Evolutionary conservation across 2,329 filamentous ascomycete genomes (phyloP).

Genomic region (Hypoxylon sp.): DNA sequence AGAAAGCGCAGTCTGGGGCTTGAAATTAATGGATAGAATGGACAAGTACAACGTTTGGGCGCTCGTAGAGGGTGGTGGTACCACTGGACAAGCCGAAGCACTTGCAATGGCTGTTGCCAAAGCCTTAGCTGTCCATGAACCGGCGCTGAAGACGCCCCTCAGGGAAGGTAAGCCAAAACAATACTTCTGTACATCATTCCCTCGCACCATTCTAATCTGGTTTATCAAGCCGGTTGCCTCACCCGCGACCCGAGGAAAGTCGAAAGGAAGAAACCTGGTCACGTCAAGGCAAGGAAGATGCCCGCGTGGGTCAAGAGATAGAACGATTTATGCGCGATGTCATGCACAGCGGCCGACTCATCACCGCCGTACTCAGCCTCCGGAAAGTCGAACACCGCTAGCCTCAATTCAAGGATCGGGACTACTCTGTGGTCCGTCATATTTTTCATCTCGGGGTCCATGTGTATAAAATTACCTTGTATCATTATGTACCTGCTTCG

Average conservation of each 20-base stretch:
- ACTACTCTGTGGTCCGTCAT: conserved; percentile 18
- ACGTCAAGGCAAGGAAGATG: conserved; percentile 97
- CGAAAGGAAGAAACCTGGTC: conserved; percentile 98
- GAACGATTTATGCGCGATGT: conserved; percentile 20
- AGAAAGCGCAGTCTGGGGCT: conserved; percentile 92
- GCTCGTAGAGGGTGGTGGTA: conserved; percentile 84
- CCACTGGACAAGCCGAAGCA: conserved; percentile 95
- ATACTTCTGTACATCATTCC: conserved; percentile 15
- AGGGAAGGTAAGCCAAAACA: conserved; percentile 78
- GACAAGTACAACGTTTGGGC: conserved; percentile 99
- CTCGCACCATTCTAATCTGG: conserved; percentile 49
- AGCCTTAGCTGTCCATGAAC: conserved; percentile 90
- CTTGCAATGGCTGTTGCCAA: conserved; percentile 91
- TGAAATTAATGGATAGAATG: conserved; percentile 83
- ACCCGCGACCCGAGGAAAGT: conserved; percentile 92
- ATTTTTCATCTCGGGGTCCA: conserved; percentile 29
- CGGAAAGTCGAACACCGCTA: conserved; percentile 25
- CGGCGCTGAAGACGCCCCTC: conserved; percentile 86
- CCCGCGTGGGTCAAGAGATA: conserved; percentile 95
- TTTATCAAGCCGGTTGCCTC: conserved; percentile 82
- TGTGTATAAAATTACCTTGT: conserved; percentile 48
- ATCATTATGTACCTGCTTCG: conserved; percentile 45
- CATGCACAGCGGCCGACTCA: conserved; percentile 13
- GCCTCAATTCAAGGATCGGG: conserved; percentile 22
- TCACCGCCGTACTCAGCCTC: conserved; percentile 18